Base-by-base conservation (phyloP, 805 yeast species). In the Candida stauntonica region DNA sequence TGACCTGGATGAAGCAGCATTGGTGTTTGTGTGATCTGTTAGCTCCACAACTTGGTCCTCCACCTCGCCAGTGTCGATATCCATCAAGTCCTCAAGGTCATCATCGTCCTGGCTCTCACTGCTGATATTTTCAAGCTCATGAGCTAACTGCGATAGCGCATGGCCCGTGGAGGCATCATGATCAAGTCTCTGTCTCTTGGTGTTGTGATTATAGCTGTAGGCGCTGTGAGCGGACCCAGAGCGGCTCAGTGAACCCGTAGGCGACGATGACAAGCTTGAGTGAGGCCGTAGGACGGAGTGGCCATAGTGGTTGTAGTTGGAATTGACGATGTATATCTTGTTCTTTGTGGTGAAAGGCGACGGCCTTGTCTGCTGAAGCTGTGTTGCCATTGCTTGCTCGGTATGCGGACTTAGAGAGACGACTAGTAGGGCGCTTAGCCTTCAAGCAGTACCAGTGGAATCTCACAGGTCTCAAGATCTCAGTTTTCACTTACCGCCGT, bases 241-340 rank as follows among this genome's bases (percentile, higher is more conserved):
- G 17, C 33, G 39, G 26, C 34, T 36, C 26, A 29, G 4, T 15
- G 33, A 21, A 13, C 16, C 33, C 15, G 36, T 20, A 4, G 31
- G 24, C 14, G 28, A 15, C 18, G 16, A 2, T 8, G 39, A 33
- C 14, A 14, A 8, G 8, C 39, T 15, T 12, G 41, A 26, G 32
- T 33, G 33, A 3, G 34, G 34, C 5, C 24, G 43, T 14, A 51
- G 53, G 4, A 64, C 60, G 1, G 68, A 64, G 5, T 61, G 60
- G 6, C 70, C 70, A 40, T 66, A 66, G 18, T 61, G 56, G 15
- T 60, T 57, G 44, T 66, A 66, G 47, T 63, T 57, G 24, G 55
- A 48, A 44, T 61, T 60, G 34, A 63, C 63, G 12, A 66, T 60
- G 43, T 60, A 55, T 28, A 65, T 56, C 17, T 33, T 31, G 36